Evolutionary conservation across 2,329 filamentous ascomycete genomes (phyloP).

Genomic region (Penicillium fuscoglaucum): DNA sequence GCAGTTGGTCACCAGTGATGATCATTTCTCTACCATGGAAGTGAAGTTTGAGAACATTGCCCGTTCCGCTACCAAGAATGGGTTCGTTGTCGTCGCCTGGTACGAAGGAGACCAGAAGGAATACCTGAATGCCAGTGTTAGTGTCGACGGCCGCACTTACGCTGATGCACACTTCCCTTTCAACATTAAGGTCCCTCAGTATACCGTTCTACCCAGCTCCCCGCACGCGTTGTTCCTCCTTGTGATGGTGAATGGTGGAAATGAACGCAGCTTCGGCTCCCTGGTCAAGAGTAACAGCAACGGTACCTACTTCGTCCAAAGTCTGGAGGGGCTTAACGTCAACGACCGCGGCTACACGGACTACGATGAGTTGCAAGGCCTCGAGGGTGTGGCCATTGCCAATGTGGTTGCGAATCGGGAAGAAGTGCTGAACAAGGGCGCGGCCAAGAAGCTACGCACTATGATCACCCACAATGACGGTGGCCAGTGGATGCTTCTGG

Average conservation of each 20-base stretch:
- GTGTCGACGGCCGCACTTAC: slow-evolving; percentile 79
- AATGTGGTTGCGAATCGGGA: slow-evolving; percentile 79
- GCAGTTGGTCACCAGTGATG: slow-evolving; percentile 72
- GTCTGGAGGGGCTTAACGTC: slow-evolving; percentile 77
- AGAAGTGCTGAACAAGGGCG: slow-evolving; percentile 60
- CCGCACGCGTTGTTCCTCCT: slow-evolving; percentile 94
- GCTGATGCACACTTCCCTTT: slow-evolving; percentile 82
- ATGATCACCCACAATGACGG: slow-evolving; percentile 97
- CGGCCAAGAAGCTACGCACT: slow-evolving; percentile 78
- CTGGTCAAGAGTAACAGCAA: slow-evolving; percentile 99
- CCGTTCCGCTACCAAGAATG: slow-evolving; percentile 90
- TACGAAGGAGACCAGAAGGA: slow-evolving; percentile 60
- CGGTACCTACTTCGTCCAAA: slow-evolving; percentile 90
- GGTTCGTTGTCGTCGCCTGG: slow-evolving; percentile 89
- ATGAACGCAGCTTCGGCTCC: slow-evolving; percentile 71
- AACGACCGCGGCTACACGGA: slow-evolving; percentile 78
- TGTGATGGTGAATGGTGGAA: slow-evolving; percentile 71
- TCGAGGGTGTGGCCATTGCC: slow-evolving; percentile 86
- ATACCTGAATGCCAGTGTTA: slow-evolving; percentile 74
- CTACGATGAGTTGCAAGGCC: slow-evolving; percentile 90
- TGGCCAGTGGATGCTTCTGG: slow-evolving; percentile 76
- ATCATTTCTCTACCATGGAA: slow-evolving; percentile 70
- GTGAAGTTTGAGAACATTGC: slow-evolving; percentile 69
- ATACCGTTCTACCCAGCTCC: slow-evolving; percentile 92
- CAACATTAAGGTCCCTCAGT: slow-evolving; percentile 77